phyloP scores from a whole-genome alignment of 345 rosid species.

The Melastoma malabathricum region DNA sequence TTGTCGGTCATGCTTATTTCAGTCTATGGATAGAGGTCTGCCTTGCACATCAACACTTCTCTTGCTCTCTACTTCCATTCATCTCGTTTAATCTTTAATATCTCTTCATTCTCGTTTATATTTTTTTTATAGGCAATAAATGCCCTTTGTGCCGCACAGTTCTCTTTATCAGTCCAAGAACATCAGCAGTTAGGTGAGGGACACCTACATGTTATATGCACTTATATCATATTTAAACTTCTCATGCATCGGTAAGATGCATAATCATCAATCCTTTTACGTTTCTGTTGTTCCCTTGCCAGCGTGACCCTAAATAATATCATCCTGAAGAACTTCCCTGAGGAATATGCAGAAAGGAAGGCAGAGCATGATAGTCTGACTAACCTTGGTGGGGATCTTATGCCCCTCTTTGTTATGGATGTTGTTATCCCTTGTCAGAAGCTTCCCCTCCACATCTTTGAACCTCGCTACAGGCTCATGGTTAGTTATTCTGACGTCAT shows the following conservation, averaged over 20 bases:
- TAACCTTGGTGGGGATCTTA: constrained; percentile 62
- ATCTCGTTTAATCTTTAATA: background rate
- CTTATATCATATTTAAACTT: no score
- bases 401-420: constrained; percentile 94
- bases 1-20: constrained; percentile 82
- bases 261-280: no score
- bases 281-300: constrained; percentile 12
- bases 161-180: constrained; percentile 71
- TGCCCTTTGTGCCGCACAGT: constrained; percentile 92
- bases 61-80: background rate
- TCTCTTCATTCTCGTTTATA: no score
- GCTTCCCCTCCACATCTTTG: constrained; percentile 76
- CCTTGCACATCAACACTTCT: constrained; percentile 5
- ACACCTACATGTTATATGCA: background rate
- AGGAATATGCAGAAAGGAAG: constrained; percentile 83
- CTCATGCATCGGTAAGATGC: no score
- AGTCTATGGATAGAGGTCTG: constrained; percentile 87
- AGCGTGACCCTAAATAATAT: constrained; percentile 88
- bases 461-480: constrained; percentile 90
- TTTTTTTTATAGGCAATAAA: constrained; percentile 51
- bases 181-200: constrained; percentile 71
- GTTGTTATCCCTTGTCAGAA: constrained; percentile 84
- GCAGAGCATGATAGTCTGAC: constrained; percentile 65
- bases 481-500: background rate
- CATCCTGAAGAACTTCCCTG: constrained; percentile 75